Conservation (phyloP, 2,329 filamentous ascomycete species). For the Chaetoscypha palmicola region DNA sequence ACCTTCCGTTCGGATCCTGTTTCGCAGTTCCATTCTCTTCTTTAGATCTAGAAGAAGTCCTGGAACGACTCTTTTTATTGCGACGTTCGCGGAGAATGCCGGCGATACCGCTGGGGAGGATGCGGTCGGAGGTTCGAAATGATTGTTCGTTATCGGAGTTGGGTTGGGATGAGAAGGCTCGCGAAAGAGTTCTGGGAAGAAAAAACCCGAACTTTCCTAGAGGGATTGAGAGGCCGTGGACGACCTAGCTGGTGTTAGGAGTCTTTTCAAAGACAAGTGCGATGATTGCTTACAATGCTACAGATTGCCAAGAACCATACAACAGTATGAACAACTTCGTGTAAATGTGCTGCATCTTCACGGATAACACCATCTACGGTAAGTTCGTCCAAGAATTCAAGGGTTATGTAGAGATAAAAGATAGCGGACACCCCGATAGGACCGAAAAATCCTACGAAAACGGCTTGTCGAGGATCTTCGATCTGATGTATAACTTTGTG, state of each 20-base stretch:
- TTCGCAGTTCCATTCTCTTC: slow-evolving; percentile 12
- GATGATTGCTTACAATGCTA: slow-evolving; percentile 59
- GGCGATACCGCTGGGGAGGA: slow-evolving; percentile 4
- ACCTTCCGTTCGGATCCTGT: too few relatives aligned
- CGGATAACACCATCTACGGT: slow-evolving; percentile 54
- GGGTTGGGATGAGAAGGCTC: slow-evolving; percentile 24
- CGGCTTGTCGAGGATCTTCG: slow-evolving; percentile 62
- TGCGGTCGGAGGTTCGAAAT: slow-evolving; percentile 14
- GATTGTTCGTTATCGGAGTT: slow-evolving; percentile 12
- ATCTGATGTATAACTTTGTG: slow-evolving; percentile 76
- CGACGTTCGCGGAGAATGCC: slow-evolving; percentile 21
- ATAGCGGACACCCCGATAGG: slow-evolving; percentile 86
- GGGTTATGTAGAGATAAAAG: slow-evolving; percentile 78
- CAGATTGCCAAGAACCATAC: slow-evolving; percentile 84
- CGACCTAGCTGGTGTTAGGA: slow-evolving; percentile 42
- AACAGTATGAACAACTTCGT: slow-evolving; percentile 61
- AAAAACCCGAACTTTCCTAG: slow-evolving; percentile 57
- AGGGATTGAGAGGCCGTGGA: slow-evolving; percentile 78
- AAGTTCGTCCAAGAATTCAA: slow-evolving; percentile 62
- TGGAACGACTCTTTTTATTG: slow-evolving; percentile 8
- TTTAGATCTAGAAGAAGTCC: slow-evolving; percentile 15
- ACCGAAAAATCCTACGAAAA: slow-evolving; percentile 89
- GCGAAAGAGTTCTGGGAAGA: slow-evolving; percentile 56
- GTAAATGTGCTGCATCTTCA: slow-evolving; percentile 57
- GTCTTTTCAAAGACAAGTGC: not conserved